Evolutionary conservation across 148 eudicot genomes (phyloP), one percentile per base, ranked within the genome.

Genomic region (Rhododendron kiyosumense): DNA sequence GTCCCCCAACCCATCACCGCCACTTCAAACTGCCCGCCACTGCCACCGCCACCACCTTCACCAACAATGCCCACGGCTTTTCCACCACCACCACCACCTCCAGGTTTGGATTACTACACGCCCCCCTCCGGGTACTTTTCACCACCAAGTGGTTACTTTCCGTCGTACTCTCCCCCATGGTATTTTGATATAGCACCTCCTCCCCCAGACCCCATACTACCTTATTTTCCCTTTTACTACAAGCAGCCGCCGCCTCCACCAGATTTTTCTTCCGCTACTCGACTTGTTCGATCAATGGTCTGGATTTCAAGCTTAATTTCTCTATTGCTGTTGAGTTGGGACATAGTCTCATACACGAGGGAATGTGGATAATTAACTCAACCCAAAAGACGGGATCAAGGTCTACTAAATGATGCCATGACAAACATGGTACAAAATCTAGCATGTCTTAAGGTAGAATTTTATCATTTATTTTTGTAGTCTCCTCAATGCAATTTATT

Each of bases 191-290:
- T 5, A 20, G 84, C 81, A 73, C 87, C 87, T 41, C 85, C 87
- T 69, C 85, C 85, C 26, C 87, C 87, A 26, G 61, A 80, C 54
- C 87, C 84, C 8, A 81, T 86, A 71, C 82, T 83, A 48, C 87
- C 87, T 54, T 81, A 46, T 36, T 86, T 81, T n/a, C 87, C 84
- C 38, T 86, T 79, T 45, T 81, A 86, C 63, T 69, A 78, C 87
- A 67, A 74, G 28, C 30, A 46, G 28, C 79, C 85, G 20, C 78
- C 85, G 17, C 85, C 79, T 2, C 80, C 84, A 30, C 46, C n/a
- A 6, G 22, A 12, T 12, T 81, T 59, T 38, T 81, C 87, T n/a
- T 81, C 81, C 0, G 74, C 81, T n/a, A 52, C 63, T 36, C 11
- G 46, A 28, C 20, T 73, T 30, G 54, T 38, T 81, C 48, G 14